phyloP scores from a whole-genome alignment of 164 flowering plant species.

The Cinnamomum chago region DNA sequence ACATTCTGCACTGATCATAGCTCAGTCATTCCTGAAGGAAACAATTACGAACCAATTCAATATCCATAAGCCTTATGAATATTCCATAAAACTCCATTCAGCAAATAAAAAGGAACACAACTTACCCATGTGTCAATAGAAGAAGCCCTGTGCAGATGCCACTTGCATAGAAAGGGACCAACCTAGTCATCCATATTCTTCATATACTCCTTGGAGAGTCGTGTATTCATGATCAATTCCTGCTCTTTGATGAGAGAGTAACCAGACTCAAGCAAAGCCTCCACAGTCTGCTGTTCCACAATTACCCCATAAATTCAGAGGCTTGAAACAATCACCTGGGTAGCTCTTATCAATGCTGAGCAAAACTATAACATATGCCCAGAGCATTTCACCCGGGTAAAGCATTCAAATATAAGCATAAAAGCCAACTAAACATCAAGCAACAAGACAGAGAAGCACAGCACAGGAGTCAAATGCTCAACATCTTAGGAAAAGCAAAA shows the following conservation, averaged over 20 bases:
- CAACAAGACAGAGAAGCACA: neutral
- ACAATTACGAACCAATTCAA: too few relatives aligned
- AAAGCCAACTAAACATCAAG: neutral
- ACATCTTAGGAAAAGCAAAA: neutral
- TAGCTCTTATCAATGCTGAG: neutral
- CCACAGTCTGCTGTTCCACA: slow-evolving; percentile 74
- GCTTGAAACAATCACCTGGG: neutral
- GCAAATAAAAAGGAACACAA: too few relatives aligned
- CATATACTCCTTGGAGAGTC: slow-evolving; percentile 89
- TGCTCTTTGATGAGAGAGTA: slow-evolving; percentile 75
- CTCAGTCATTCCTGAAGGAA: too few relatives aligned
- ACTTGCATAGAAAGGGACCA: neutral
- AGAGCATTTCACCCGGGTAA: neutral
- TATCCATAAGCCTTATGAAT: too few relatives aligned
- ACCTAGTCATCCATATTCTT: slow-evolving; percentile 68
- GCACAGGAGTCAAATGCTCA: neutral
- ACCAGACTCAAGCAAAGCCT: slow-evolving; percentile 84
- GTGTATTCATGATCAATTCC: slow-evolving; percentile 59
- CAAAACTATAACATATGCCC: neutral
- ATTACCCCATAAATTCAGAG: neutral
- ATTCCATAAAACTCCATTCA: too few relatives aligned
- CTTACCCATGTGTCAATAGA: too few relatives aligned
- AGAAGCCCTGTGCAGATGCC: neutral
- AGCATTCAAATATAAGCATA: neutral
- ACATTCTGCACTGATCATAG: too few relatives aligned